Evolutionary conservation across 129 eudicot species (phyloP), one percentile per base, ranked within the genome.

Genomic region (Deinandra increscens): DNA sequence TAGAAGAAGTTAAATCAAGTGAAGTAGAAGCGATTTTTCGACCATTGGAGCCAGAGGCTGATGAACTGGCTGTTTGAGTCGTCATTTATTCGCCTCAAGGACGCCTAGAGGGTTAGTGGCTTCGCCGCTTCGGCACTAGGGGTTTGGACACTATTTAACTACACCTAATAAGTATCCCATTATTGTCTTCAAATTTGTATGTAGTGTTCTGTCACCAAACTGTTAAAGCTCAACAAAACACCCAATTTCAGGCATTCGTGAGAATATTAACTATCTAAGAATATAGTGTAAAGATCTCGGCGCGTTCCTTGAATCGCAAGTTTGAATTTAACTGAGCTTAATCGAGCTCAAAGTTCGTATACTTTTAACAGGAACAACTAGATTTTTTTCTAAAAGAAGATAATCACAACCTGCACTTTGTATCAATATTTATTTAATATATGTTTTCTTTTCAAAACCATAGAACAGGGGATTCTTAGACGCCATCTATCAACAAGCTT

Each of bases 1-100:
- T 91, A 66, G 95, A 91, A 44, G 91, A 86, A 72, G 91, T 91
- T 74, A 81, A 84, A 70, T 29, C 73, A 8, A 78, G 79, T 54
- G 88, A 91, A 42, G 79, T 91, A 36, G 91, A 88, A 77, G 81
- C 89, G 5, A 71, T 85, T 14, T 86, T 88, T 49, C 79, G 79
- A 68, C 83, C 86, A 14, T 56, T 91, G 20, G 80, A 70, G 33
- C 69, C 85, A 0, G 83, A 72, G 31, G 69, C 37, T 19, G 86
- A 61, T 56, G 97, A 91, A 59, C 70, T 91, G 77, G 75, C 69
- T 4, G 88, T 87, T 48, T 91, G 78, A 89, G 36, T 73, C 18
- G 36, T 73, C 31, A 22, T 41, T 20, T 7, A 19, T 64, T 9
- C 22, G 36, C 60, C 34, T 9, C 34, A 0, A 1, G 34, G 59